phyloP scores from a whole-genome alignment of 106 monocot species.

The Cymbidium sinense region DNA sequence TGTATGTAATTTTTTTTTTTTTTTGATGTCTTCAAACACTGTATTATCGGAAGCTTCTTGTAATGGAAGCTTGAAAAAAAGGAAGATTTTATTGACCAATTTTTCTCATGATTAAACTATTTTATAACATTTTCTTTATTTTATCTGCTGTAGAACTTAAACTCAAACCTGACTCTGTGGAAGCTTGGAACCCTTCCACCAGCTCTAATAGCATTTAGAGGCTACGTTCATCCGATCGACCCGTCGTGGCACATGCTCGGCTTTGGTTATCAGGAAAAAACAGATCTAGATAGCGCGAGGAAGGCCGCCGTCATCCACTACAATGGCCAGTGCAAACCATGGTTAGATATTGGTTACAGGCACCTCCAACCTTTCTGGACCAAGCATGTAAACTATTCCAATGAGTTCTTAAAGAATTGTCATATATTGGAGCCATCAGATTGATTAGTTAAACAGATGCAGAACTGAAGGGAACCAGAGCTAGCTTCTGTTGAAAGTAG shows the following conservation, averaged over 20 bases:
- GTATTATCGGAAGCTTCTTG: too few species aligned
- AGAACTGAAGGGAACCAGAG: too few species aligned
- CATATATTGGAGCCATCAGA: slow-evolving; percentile 78
- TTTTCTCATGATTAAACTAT: not conserved
- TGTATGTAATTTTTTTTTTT: too few species aligned
- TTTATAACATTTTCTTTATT: not conserved
- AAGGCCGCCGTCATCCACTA: slow-evolving; percentile 88
- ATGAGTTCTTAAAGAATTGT: slow-evolving; percentile 78
- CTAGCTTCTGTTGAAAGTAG: too few species aligned
- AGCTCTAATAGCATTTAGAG: slow-evolving; percentile 83
- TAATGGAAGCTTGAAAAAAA: too few species aligned
- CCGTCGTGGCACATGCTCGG: slow-evolving; percentile 94
- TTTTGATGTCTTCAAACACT: too few species aligned
- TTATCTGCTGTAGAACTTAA: slow-evolving; percentile 60
- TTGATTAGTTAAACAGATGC: not conserved
- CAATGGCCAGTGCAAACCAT: slow-evolving; percentile 89
- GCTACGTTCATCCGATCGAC: slow-evolving; percentile 75
- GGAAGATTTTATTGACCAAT: not conserved
- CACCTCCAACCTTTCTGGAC: slow-evolving; percentile 84
- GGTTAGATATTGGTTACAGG: slow-evolving; percentile 86
- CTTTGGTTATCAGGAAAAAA: slow-evolving; percentile 86
- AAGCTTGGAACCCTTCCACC: slow-evolving; percentile 91
- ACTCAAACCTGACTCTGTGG: slow-evolving; percentile 82
- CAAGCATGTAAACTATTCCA: slow-evolving; percentile 84
- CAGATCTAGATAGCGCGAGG: slow-evolving; percentile 34